Base-by-base conservation (phyloP, 306 rosid genomes). In the Quercus dentata region DNA sequence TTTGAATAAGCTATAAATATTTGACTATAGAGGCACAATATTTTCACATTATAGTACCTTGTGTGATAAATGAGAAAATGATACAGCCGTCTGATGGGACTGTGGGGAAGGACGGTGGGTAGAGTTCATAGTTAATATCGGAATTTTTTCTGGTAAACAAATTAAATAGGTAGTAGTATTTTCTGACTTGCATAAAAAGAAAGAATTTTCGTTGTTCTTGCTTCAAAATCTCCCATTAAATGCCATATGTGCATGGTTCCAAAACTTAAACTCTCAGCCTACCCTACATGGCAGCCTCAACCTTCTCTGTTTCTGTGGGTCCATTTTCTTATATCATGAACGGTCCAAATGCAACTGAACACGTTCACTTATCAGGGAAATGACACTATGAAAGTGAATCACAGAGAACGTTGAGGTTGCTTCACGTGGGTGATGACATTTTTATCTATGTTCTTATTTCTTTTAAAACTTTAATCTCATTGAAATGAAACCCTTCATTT, bases 391-490 rank as follows among this genome's bases (percentile, higher is more conserved):
- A 79, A 79, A 61, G 74, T 83, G 75, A 76, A 33, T 31, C 61
- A 5, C 12, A 56, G 64, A 17, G 64, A 13, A 19, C 61, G 25
- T 71, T 76, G 71, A 84, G 78, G 76, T 78, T 28, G 46, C 17
- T 8, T 81, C 97, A 93, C 98, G 77, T 93, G 97, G 91, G 51
- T 74, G 79, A 85, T 63, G 82, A 21, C 83, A 82, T 41, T 61
- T 52, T 78, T 30, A 64, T 57, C 56, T n/a, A 67, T 10, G 31
- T 30, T 30, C 79, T 3, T 12, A 1, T 68, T 54, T 55, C 6
- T 17, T 69, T 83, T 68, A 31, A 77, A 31, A 64, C 4, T 49
- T 3, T 12, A 49, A 67, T 30, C 8, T 1, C 13, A 46, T 52
- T 12, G 9, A 13, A 18, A 19, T 5, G 33, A 30, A 35, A 35